Base-by-base conservation (phyloP, 1,284 basidiomycete genomes). In the Pterulicium gracile region DNA sequence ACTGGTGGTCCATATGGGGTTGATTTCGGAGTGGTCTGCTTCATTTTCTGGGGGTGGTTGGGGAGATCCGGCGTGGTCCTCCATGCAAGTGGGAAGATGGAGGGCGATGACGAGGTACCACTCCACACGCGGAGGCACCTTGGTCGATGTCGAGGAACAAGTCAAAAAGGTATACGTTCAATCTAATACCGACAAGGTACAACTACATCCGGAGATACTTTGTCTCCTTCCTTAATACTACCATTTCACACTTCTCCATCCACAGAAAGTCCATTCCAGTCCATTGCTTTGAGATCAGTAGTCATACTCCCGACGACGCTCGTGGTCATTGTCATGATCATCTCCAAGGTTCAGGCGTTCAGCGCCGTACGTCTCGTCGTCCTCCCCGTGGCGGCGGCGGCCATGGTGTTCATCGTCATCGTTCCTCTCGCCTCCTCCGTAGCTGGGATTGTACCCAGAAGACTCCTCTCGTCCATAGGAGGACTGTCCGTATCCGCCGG, bases 1-100 rank as follows among this genome's bases (percentile, higher is more conserved):
- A 52, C 83, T 87, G 24, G 80, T 80, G n/a, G 73, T 75, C 84
- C 84, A 87, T 50, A 87, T 80, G 10, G 81, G 79, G 64, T 87
- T 82, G 42, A 77, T 72, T 36, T 75, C 73, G 21, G 45, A 22
- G 10, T 22, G 17, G 12, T 54, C 52, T 15, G 52, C 54, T 44
- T 61, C 58, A 27, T 52, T 43, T 20, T 61, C 58, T 20, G 27
- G 24, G 17, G 35, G 17, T 24, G 24, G 45, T 23, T 42, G 39
- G 21, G 19, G 19, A 19, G 39, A 22, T 14, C 5, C 34, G 36
- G 18, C 17, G 35, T 17, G 10, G 5, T 19, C 15, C 27, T 14
- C 13, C 19, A 20, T 36, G 5, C 44, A 32, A 36, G 32, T 35
- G 21, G 10, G 15, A 12, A 32, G n/a, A 15, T 24, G 7, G 17